phyloP scores from a whole-genome alignment of 2,329 filamentous ascomycete genomes.

The Ophiostoma triangulosporum region DNA sequence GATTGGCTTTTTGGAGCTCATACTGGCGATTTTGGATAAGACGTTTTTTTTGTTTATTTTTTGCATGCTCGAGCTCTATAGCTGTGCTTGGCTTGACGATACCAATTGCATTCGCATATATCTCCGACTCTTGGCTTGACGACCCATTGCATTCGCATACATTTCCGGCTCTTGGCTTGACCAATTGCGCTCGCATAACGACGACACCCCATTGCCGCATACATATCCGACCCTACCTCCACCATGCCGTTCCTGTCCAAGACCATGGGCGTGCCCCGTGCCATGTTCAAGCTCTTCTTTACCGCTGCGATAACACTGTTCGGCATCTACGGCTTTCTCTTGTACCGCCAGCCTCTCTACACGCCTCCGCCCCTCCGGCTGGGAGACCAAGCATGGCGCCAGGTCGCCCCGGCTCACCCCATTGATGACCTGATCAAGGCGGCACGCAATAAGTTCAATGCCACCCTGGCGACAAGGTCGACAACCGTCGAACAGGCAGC shows the following conservation, averaged over 20 bases:
- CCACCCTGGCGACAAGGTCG: not conserved
- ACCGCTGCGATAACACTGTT: not conserved
- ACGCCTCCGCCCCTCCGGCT: not conserved
- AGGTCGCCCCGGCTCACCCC: not conserved
- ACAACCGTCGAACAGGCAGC: slow-evolving; percentile 24
- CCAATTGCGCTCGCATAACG: no score
- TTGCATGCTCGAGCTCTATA: not conserved
- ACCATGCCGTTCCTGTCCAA: not conserved
- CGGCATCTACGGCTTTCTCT: not conserved
- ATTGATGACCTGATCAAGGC: not conserved
- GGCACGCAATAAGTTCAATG: not conserved
- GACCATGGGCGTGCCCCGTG: not conserved
- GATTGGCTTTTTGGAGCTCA: not conserved
- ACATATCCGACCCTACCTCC: not conserved
- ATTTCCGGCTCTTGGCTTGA: no score
- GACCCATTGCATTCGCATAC: not conserved
- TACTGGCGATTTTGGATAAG: not conserved
- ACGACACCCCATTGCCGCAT: not conserved
- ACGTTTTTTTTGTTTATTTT: not conserved
- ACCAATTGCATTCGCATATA: no score
- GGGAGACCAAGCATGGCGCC: not conserved
- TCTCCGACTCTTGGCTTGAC: not conserved
- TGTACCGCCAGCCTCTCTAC: not conserved
- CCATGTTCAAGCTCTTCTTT: not conserved
- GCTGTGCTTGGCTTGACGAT: not conserved